Base-by-base conservation (phyloP, 768 basidiomycete species). In the Suillus fuscotomentosus region DNA sequence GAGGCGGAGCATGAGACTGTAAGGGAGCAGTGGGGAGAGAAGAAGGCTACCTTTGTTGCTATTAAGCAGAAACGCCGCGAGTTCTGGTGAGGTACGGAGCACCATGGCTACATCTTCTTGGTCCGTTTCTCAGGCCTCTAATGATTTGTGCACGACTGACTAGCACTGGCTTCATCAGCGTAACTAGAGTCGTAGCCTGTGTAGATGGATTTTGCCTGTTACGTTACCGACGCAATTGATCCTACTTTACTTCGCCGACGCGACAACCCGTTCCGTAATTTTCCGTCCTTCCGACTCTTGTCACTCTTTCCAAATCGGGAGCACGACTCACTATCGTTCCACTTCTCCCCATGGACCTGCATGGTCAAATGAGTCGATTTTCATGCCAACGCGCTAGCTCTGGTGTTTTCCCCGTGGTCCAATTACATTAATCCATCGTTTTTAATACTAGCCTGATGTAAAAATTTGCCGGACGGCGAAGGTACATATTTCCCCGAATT, bases 11-110 rank as follows among this genome's bases (percentile, higher is more conserved):
- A 87, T 63, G 81, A 77, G 62, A 76, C 72, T 60, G 72, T 77
- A 38, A 80, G 85, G 66, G 83, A 78, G 34, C 78, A 80, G 65
- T 94, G 93, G 92, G 88, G 90, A 27, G 89, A 92, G 76, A 83
- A 83, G 71, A 88, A 88, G 75, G 69, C 81, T 50, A 78, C 88
- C 62, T 79, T 84, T 5, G 81, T 80, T 73, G 88, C 88, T n/a
- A 86, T 93, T 59, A 77, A 82, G 68, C 80, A 80, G 71, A 91
- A 88, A 75, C 82, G 91, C 67, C 85, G 84, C 68, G 83, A 86
- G 72, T 82, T 88, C 71, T 94, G 92, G 92, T 94, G 81, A 80
- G 15, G 50, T 27, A 51, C 50, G 27, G 56, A 39, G 9, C 39
- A 4, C 1, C n/a, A 17, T 56, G 38, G 6, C 31, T 14, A 38